phyloP scores from a whole-genome alignment of 1,284 basidiomycete species.

The Ganoderma lingzhi region DNA sequence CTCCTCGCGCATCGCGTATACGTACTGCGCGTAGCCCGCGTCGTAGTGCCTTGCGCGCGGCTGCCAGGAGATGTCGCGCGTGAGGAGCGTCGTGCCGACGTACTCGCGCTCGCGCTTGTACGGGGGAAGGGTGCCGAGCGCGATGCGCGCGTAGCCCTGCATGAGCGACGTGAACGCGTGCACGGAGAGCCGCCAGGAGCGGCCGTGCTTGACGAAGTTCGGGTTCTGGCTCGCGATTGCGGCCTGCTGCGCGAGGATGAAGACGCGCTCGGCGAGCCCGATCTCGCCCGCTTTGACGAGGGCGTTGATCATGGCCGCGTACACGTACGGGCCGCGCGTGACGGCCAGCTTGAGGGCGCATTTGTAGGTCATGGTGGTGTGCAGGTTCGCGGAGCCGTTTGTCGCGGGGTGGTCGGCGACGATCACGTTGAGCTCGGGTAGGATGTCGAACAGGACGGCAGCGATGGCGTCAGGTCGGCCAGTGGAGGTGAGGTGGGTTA shows the following conservation, averaged over 20 bases:
- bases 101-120: slow-evolving; percentile 13
- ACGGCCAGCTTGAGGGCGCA: slow-evolving; percentile 52
- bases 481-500: slow-evolving; percentile 59
- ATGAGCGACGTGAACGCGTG: slow-evolving; percentile 79
- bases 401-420: slow-evolving; percentile 49
- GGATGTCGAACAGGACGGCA: slow-evolving; percentile 54
- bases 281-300: slow-evolving; percentile 63
- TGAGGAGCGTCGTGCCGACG: slow-evolving; percentile 17
- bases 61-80: slow-evolving; percentile 24
- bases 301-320: slow-evolving; percentile 65
- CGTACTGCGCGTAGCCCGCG: slow-evolving; percentile 49
- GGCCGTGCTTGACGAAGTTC: slow-evolving; percentile 33
- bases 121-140: slow-evolving; percentile 40
- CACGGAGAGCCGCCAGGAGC: slow-evolving; percentile 69
- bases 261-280: slow-evolving; percentile 69
- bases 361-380: slow-evolving; percentile 39
- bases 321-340: slow-evolving; percentile 63
- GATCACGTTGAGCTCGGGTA: slow-evolving; percentile 60
- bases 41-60: slow-evolving; percentile 36
- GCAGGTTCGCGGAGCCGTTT: slow-evolving; percentile 35
- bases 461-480: slow-evolving; percentile 55
- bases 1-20: slow-evolving; percentile 22
- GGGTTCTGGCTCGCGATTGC: slow-evolving; percentile 60
- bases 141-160: slow-evolving; percentile 62
- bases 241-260: slow-evolving; percentile 63